These are phyloP conservation scores for Stenogyne calaminthoides DNA, from an alignment of 305 asterid species.

Conservation along the genomic window DNA sequence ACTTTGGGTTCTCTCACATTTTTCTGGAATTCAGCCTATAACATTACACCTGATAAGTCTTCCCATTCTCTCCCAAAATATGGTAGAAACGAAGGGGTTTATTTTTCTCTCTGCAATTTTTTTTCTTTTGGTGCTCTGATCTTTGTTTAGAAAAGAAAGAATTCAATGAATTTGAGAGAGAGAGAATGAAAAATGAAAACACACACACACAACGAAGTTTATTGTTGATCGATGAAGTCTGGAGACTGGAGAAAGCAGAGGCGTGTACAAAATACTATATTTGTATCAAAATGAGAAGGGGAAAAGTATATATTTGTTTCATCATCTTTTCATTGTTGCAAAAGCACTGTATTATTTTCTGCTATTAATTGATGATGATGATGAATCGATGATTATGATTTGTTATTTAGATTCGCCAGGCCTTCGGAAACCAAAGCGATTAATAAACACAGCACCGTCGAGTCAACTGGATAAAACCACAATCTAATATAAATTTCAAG, in stretches of 20 bases:
- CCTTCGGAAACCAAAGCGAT: not conserved
- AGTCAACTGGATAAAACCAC: not conserved
- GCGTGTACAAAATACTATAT: not conserved
- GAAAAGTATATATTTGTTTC: not conserved
- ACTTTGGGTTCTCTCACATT: not conserved
- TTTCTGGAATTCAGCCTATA: not conserved
- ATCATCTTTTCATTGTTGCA: not conserved
- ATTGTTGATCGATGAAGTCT: not conserved
- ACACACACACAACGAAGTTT: not conserved
- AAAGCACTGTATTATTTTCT: not conserved
- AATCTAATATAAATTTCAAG: not conserved
- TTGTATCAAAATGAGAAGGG: not conserved
- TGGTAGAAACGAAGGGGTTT: not conserved
- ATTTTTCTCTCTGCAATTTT: not conserved
- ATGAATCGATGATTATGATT: not conserved
- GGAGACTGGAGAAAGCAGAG: not conserved
- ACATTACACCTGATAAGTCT: not conserved
- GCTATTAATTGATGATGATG: not conserved
- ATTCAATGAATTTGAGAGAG: not conserved
- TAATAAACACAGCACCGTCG: not conserved
- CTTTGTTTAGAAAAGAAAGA: not conserved
- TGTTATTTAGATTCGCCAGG: not conserved
- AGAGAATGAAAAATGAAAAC: not conserved
- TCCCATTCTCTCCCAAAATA: conserved; percentile 1
- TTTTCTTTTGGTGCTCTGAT: not conserved